Evolutionary conservation across 2,329 filamentous ascomycete species (phyloP).

Genomic region (Aspergillus sp.): DNA sequence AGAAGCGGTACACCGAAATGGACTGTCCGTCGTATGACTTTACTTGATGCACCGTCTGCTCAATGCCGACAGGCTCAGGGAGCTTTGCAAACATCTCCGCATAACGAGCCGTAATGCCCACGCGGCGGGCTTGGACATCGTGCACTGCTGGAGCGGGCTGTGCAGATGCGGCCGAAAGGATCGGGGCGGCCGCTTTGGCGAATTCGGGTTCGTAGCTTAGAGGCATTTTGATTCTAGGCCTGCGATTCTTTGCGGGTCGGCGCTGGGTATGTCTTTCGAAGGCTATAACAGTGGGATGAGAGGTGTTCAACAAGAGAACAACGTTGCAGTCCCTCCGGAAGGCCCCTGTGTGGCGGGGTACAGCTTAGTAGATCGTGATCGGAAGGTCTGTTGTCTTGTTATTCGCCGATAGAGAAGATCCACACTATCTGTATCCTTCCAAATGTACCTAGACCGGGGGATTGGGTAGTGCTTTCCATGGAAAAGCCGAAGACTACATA

Average conservation of each 20-base stretch:
- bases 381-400: background rate
- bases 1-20: conserved; percentile 12
- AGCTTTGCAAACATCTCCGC: conserved; percentile 6
- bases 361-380: background rate
- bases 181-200: conserved; percentile 6
- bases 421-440: background rate
- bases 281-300: too few relatives aligned
- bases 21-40: conserved; percentile 12
- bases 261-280: too few relatives aligned
- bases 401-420: background rate
- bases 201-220: conserved; percentile 13
- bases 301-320: too few relatives aligned
- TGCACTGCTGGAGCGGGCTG: conserved; percentile 7
- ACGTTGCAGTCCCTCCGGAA: too few relatives aligned
- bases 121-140: conserved; percentile 8
- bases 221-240: conserved; percentile 11
- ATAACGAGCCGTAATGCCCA: conserved; percentile 4
- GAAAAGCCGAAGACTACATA: too few relatives aligned
- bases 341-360: background rate
- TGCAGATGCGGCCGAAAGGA: conserved; percentile 6
- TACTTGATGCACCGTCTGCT: conserved; percentile 8
- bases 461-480: too few relatives aligned
- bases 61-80: conserved; percentile 10
- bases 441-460: too few relatives aligned
- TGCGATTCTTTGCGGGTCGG: too few relatives aligned